phyloP scores from a whole-genome alignment of 352 stramenopile genomes.

The Globisporangium barbulae region DNA sequence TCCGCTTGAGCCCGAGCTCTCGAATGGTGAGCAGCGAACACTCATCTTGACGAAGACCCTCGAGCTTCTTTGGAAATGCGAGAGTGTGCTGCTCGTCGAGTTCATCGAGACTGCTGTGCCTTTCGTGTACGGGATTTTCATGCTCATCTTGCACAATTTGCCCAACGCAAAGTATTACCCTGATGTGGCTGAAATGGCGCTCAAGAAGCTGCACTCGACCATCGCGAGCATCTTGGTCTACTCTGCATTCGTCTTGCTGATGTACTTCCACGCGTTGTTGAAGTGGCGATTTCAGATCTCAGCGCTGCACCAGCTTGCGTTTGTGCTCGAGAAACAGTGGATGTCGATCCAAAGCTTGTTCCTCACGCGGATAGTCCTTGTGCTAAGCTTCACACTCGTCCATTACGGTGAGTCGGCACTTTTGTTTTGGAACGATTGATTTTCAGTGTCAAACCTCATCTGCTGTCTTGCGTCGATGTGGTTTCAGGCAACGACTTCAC shows the following conservation, averaged over 20 bases:
- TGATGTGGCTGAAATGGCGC: no score
- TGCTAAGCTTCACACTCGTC: no score
- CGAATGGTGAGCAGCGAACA: background rate
- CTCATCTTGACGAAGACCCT: constrained; percentile 11
- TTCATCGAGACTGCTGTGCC: background rate
- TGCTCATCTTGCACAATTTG: no score
- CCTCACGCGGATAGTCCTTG: background rate
- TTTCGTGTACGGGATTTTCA: background rate
- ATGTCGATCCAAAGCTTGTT: background rate
- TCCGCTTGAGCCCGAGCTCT: no score
- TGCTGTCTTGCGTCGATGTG: no score
- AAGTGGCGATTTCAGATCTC: background rate
- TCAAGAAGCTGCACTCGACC: background rate
- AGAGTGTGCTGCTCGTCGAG: constrained; percentile 1
- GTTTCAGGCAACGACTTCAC: no score
- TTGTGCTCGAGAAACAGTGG: background rate
- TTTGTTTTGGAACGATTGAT: no score
- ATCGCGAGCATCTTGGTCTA: background rate
- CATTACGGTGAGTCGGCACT: no score
- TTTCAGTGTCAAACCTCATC: no score
- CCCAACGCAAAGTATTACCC: no score
- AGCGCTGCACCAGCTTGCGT: background rate
- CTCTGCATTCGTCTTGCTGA: background rate
- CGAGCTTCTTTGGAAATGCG: constrained; percentile 9
- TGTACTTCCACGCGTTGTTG: background rate